Conservation (phyloP, 352 stramenopile genomes). For the Aphanomyces invadans region DNA sequence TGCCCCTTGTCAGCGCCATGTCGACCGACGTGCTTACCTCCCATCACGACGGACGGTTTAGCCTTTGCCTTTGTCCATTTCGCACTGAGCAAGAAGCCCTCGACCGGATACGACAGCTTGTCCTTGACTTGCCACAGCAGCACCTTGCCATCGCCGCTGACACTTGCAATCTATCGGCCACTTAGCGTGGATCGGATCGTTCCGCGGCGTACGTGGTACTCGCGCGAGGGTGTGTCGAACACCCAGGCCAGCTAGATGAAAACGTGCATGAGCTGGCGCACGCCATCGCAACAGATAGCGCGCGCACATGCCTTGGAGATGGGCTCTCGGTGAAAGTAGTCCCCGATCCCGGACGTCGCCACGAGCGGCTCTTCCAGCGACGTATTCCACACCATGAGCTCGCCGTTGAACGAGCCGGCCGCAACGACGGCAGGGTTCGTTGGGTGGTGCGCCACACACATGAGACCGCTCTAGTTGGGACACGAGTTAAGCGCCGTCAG, state of each 20-base stretch:
- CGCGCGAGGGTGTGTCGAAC: conserved; percentile 54
- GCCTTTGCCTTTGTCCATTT: not conserved
- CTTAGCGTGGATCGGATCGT: too few species aligned
- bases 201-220: conserved; percentile 60
- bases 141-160: conserved; percentile 78
- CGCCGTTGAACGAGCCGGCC: conserved; percentile 79
- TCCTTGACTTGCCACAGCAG: conserved; percentile 83
- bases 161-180: conserved; percentile 47
- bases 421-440: conserved; percentile 74
- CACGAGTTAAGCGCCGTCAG: too few species aligned
- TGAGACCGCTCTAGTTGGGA: conserved; percentile 66
- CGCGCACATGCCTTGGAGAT: conserved; percentile 40
- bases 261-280: too few species aligned
- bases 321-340: conserved; percentile 84
- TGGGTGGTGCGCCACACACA: conserved; percentile 82
- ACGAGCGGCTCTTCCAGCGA: conserved; percentile 58
- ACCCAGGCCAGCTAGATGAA: conserved; percentile 49
- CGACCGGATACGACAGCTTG: conserved; percentile 75
- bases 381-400: conserved; percentile 77
- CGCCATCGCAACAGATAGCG: not conserved
- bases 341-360: conserved; percentile 70
- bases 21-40: conserved; percentile 47
- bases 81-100: conserved; percentile 66
- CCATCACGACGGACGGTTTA: conserved; percentile 31
- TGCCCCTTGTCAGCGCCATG: too few species aligned